Evolutionary conservation across 352 stramenopile species (phyloP), one percentile per base, ranked within the genome.

Genomic region (Sclerospora graminicola): DNA sequence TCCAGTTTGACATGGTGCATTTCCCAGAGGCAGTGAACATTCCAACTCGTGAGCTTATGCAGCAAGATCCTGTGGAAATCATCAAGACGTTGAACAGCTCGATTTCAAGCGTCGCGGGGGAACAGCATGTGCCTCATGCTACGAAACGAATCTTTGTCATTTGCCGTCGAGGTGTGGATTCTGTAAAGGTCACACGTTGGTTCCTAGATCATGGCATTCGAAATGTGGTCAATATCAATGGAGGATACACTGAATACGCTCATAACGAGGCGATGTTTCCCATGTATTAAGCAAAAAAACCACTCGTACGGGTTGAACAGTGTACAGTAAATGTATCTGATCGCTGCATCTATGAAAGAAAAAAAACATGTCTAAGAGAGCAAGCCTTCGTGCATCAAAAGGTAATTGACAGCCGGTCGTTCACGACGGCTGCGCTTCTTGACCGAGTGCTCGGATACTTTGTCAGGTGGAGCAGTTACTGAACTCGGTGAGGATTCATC

Each of bases 141-240:
- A 11, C 16, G 3, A 51, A 51, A 13, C 42, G 13, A 45, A 54
- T 40, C 4, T 72, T 81, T 28, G 78, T 92, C 21, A 84, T 92
- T 28, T 92, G 81, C 37, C 71, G 78, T n/a, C 78, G 81, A 21
- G 81, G 81, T 6, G 56, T 90, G 5, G 78, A 89, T 40, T 92
- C 78, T 7, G 55, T 79, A 4, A 56, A 54, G 6, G 71, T 74
- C 10, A 78, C 76, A 8, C 40, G 60, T 30, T 83, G 72, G 69
- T 44, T 92, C n/a, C 8, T 84, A 8, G 45, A 47, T 5, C 51
- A 56, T 14, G 76, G 69, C 1, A 38, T 76, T 28, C 34, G 26
- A 1, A 60, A 68, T 32, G 72, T 80, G 1, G 51, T 56, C 33
- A 89, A 88, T 41, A 53, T 92, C 8, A 50, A 84, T 19, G 81